phyloP scores from a whole-genome alignment of 495 filamentous ascomycete genomes.

The Penicillium ucsense region DNA sequence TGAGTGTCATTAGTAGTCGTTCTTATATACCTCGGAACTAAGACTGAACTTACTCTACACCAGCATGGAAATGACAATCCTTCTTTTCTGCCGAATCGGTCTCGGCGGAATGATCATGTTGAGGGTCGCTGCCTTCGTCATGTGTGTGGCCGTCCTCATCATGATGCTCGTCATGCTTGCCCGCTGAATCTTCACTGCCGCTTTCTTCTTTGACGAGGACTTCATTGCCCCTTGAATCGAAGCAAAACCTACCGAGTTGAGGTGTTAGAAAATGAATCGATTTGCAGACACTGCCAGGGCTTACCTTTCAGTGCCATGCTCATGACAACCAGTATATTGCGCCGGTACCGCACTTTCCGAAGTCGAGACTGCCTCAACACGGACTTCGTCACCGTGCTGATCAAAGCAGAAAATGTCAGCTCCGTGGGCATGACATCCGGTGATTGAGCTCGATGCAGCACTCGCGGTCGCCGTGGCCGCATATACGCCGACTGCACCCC shows the following conservation, averaged over 20 bases:
- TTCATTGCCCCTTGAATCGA: constrained; percentile 39
- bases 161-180: constrained; percentile 1
- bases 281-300: neutral
- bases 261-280: neutral
- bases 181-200: neutral
- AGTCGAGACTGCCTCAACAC: constrained; percentile 29
- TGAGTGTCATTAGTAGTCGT: constrained; percentile 3
- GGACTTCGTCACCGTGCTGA: constrained; percentile 28
- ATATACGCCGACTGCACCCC: constrained; percentile 4
- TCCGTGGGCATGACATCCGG: constrained; percentile 31
- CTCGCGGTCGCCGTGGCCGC: constrained; percentile 13
- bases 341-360: constrained; percentile 34
- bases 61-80: constrained; percentile 58
- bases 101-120: neutral
- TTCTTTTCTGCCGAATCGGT: neutral
- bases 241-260: constrained; percentile 31
- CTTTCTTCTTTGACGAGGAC: constrained; percentile 26
- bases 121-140: too few relatives aligned
- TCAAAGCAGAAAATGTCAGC: constrained; percentile 32
- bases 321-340: constrained; percentile 43
- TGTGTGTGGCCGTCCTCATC: neutral
- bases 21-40: too few relatives aligned
- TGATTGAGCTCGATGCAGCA: constrained; percentile 20
- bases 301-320: constrained; percentile 37
- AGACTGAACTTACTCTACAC: constrained; percentile 42